Evolutionary conservation across 78 protist species (phyloP).

Genomic region (Chrysochromulina parva): DNA sequence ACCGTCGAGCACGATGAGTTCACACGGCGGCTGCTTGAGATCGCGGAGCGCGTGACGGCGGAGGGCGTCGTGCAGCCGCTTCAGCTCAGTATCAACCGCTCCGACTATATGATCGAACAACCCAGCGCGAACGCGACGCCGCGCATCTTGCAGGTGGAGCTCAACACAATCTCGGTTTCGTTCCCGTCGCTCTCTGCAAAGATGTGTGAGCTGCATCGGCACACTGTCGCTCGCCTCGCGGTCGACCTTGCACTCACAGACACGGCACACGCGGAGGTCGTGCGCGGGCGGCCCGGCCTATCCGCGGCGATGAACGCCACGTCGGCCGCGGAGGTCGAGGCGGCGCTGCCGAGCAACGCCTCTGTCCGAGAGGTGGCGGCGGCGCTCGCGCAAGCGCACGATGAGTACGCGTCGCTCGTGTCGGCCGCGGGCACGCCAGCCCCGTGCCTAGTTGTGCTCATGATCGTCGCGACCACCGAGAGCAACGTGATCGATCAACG

Average conservation of each 20-base stretch:
- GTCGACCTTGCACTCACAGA: too few relatives aligned
- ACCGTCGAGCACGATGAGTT: not conserved
- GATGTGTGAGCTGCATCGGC: constrained; percentile 60
- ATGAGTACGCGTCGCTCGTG: not conserved
- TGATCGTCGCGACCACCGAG: constrained; percentile 76
- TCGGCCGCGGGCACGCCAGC: not conserved
- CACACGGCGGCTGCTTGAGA: not conserved
- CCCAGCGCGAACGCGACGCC: not conserved
- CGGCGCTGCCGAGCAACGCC: constrained; percentile 47
- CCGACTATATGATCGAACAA: constrained; percentile 7
- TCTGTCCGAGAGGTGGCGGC: constrained; percentile 29
- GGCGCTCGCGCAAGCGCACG: constrained; percentile 54
- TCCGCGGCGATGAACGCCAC: not conserved
- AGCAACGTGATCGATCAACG: constrained; percentile 78
- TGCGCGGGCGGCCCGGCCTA: too few relatives aligned
- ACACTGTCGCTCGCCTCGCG: not conserved
- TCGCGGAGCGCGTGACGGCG: not conserved
- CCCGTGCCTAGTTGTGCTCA: constrained; percentile 2
- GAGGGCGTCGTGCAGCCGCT: not conserved
- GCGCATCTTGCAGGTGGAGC: not conserved
- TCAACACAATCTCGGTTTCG: constrained; percentile 71
- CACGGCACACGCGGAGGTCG: too few relatives aligned
- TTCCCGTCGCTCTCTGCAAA: constrained; percentile 64
- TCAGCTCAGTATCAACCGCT: constrained; percentile 18
- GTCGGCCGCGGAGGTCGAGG: not conserved